Evolutionary conservation across 352 stramenopile species (phyloP).

Genomic region (Globisporangium cederbergense): DNA sequence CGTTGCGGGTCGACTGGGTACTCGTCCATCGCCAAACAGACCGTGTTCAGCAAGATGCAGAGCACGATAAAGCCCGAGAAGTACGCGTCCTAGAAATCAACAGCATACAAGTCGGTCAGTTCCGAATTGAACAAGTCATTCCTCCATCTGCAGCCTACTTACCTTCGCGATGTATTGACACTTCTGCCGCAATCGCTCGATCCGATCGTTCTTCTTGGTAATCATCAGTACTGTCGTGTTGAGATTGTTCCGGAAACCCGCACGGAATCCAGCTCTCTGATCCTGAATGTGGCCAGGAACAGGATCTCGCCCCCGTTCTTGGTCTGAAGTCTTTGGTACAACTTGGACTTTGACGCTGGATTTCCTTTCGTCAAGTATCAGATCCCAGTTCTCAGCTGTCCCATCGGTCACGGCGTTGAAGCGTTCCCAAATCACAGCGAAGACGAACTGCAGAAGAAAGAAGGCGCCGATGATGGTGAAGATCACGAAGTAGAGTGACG

Average conservation of each 20-base stretch:
- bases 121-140: background rate
- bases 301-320: background rate
- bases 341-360: slow-evolving; percentile 15
- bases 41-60: slow-evolving; percentile 65
- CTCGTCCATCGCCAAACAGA: slow-evolving; percentile 53
- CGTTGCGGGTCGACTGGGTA: slow-evolving; percentile 24
- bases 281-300: background rate
- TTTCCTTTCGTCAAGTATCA: slow-evolving; percentile 28
- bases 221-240: slow-evolving; percentile 17
- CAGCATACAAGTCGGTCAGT: background rate
- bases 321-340: background rate
- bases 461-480: slow-evolving; percentile 80
- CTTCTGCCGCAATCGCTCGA: slow-evolving; percentile 15
- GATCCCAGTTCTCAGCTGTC: slow-evolving; percentile 34
- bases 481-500: slow-evolving; percentile 67
- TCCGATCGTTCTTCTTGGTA: slow-evolving; percentile 18
- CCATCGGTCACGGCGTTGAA: slow-evolving; percentile 46
- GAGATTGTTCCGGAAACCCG: slow-evolving; percentile 17
- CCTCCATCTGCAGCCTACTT: background rate
- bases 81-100: slow-evolving; percentile 19
- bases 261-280: slow-evolving; percentile 8
- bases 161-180: slow-evolving; percentile 27
- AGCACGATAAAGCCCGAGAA: slow-evolving; percentile 37
- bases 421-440: slow-evolving; percentile 74
- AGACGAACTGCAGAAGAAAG: slow-evolving; percentile 81